phyloP scores from a whole-genome alignment of 208 protist genomes.

The Angomonas deanei region DNA sequence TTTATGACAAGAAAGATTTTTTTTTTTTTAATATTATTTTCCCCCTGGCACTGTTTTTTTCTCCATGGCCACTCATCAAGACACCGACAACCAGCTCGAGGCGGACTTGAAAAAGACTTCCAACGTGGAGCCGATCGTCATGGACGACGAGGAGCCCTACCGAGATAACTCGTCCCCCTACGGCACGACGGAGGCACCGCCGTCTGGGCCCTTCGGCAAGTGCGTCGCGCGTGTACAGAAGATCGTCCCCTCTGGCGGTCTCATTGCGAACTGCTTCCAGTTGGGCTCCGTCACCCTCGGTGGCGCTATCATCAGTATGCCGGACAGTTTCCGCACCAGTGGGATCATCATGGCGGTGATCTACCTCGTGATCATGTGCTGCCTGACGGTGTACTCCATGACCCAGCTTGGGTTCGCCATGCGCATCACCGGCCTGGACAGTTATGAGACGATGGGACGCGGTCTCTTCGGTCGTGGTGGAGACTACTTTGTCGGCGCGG shows the following conservation, averaged over 20 bases:
- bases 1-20: not conserved
- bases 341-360: slow-evolving; percentile 56
- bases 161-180: no score
- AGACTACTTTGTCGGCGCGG: slow-evolving; percentile 65
- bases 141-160: no score
- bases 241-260: slow-evolving; percentile 44
- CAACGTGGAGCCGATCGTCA: no score
- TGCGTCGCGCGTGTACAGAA: no score
- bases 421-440: slow-evolving; percentile 37
- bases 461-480: slow-evolving; percentile 38
- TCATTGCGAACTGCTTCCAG: slow-evolving; percentile 52
- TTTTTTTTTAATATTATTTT: not conserved
- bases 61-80: no score
- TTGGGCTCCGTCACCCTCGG: slow-evolving; percentile 59
- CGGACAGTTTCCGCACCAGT: slow-evolving; percentile 37
- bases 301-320: slow-evolving; percentile 51
- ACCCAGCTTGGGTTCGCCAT: slow-evolving; percentile 40
- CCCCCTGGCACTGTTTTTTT: no score
- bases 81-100: no score
- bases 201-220: no score
- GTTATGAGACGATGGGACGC: slow-evolving; percentile 48
- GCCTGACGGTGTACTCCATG: slow-evolving; percentile 56
- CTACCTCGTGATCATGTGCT: slow-evolving; percentile 47
- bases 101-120: no score
- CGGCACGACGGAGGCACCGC: no score